A percentile compares a stretch with the other conserved stretches of the same genome.
Evolutionary conservation across 2,329 filamentous ascomycete species (phyloP).

Genomic region (Hansfordia pulvinata): DNA sequence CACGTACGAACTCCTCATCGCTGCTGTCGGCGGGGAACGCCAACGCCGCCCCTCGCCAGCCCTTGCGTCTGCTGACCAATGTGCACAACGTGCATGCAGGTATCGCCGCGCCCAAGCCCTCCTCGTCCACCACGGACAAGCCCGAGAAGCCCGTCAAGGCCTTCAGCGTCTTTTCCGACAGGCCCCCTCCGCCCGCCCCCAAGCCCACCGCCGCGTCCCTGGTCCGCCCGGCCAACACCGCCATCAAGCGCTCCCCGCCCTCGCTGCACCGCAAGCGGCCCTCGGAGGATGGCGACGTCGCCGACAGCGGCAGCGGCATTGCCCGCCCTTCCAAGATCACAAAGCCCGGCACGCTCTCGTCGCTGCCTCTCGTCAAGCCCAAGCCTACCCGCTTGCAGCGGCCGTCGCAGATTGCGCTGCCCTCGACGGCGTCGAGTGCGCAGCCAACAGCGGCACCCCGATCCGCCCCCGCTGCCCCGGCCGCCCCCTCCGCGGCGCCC

Average conservation of each 20-base stretch:
- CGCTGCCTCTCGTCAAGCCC: no score
- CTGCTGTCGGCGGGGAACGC: constrained; percentile 21
- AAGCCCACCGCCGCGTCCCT: constrained; percentile 3
- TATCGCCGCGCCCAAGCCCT: constrained; percentile 32
- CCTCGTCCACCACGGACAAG: constrained; percentile 35
- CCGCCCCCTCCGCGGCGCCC: constrained; percentile 10
- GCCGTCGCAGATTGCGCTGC: no score
- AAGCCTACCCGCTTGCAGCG: no score
- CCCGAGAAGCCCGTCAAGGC: constrained; percentile 62
- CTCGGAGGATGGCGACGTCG: no score
- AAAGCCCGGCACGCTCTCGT: constrained; percentile 14
- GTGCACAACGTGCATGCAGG: constrained; percentile 60
- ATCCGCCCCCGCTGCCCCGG: not conserved
- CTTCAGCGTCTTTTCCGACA: constrained; percentile 80
- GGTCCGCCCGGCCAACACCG: constrained; percentile 6
- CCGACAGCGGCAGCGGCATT: constrained; percentile 16
- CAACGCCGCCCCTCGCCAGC: constrained; percentile 49
- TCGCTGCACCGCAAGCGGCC: constrained; percentile 26
- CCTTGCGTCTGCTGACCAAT: constrained; percentile 63
- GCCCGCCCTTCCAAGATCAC: constrained; percentile 34
- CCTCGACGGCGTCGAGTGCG: no score
- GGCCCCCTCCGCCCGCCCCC: constrained; percentile 22
- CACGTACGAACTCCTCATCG: constrained; percentile 38
- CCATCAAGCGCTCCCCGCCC: constrained; percentile 11
- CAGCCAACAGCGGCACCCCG: no score